Evolutionary conservation across 768 basidiomycete genomes (phyloP).

Genomic region (Xerocomellus amylosporus): DNA sequence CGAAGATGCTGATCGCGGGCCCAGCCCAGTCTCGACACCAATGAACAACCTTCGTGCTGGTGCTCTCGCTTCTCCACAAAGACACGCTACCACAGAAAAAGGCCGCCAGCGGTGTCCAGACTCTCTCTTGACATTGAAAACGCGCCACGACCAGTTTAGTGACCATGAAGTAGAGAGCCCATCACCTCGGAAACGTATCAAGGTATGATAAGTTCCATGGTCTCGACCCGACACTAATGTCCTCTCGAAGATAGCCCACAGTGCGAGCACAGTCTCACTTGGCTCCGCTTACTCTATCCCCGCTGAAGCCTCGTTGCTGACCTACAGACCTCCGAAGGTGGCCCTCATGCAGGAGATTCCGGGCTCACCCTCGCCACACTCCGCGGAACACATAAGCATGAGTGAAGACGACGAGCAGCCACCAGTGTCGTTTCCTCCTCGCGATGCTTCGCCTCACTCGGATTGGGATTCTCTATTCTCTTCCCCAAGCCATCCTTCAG

Average conservation of each 20-base stretch:
- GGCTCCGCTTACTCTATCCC: neutral
- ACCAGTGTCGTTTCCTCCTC: neutral
- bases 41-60: neutral
- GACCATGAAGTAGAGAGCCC: constrained; percentile 9
- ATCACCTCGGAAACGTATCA: constrained; percentile 40
- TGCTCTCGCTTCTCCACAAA: constrained; percentile 1
- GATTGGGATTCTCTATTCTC: constrained; percentile 22
- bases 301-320: neutral
- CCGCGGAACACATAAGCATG: neutral
- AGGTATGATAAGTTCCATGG: constrained; percentile 20
- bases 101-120: neutral
- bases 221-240: constrained; percentile 9
- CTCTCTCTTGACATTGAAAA: neutral
- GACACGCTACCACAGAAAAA: neutral
- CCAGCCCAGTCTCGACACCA: neutral
- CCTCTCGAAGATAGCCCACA: constrained; percentile 20
- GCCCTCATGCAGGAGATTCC: neutral
- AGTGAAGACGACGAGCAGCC: neutral
- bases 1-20: constrained; percentile 6
- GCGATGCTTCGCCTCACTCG: constrained; percentile 1
- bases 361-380: neutral
- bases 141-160: constrained; percentile 1
- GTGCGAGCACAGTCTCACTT: neutral
- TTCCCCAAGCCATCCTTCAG: constrained; percentile 8
- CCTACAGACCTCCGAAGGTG: neutral